Conservation (phyloP, 148 eudicot genomes). For the Silene uniflora region DNA sequence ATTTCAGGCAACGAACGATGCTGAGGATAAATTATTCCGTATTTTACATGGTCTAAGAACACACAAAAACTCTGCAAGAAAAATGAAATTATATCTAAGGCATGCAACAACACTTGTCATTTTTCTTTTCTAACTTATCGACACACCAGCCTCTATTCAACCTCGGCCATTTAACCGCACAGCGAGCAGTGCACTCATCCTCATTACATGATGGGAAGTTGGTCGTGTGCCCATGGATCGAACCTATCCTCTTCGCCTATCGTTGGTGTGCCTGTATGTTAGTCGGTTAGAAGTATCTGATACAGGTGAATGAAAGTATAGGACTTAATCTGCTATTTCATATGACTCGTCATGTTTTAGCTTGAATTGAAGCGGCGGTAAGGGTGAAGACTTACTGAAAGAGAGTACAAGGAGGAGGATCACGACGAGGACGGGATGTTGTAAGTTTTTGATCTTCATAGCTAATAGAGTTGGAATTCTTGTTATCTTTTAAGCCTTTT, state of each 20-base stretch:
- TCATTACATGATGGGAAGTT: neutral
- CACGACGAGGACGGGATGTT: neutral
- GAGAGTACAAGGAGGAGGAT: neutral
- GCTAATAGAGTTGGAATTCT: neutral
- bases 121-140: neutral
- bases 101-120: constrained; percentile 8
- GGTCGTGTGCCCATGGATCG: constrained; percentile 6
- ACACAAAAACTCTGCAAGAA: too few species aligned
- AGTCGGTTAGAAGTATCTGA: neutral
- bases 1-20: too few species aligned
- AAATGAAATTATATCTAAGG: neutral
- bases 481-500: neutral
- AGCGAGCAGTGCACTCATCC: neutral
- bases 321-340: too few species aligned
- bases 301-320: neutral
- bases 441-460: constrained; percentile 2
- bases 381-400: neutral
- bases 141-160: neutral
- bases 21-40: too few species aligned
- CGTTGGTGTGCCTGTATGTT: neutral
- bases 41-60: too few species aligned
- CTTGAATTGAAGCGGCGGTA: neutral
- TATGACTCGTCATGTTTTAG: neutral
- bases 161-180: neutral
- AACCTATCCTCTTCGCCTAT: neutral